phyloP scores from a whole-genome alignment of 192 early-diverging fungal species.

The Linnemannia hyalina region DNA sequence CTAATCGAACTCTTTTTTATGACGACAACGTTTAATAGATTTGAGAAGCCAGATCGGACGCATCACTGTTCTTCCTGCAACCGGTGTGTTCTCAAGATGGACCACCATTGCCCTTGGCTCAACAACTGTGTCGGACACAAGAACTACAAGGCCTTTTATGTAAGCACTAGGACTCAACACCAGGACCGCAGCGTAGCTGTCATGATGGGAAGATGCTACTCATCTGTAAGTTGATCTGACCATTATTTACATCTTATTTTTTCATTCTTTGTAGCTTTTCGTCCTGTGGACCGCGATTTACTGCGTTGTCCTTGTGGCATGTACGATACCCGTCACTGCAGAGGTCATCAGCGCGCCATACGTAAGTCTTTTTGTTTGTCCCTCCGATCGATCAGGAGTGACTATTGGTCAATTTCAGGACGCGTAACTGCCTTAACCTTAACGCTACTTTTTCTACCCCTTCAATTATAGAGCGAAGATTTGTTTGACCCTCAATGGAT shows the following conservation, averaged over 20 bases:
- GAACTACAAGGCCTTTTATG: constrained; percentile 58
- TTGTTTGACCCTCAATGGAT: constrained; percentile 57
- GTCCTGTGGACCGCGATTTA: constrained; percentile 54
- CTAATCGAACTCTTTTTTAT: background rate
- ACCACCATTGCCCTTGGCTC: constrained; percentile 62
- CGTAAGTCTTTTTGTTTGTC: constrained; percentile 11
- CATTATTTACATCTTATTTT: background rate
- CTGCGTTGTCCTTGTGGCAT: constrained; percentile 38
- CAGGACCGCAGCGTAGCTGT: background rate
- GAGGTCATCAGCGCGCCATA: constrained; percentile 28
- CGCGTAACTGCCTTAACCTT: background rate
- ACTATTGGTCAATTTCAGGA: background rate
- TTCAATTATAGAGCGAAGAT: constrained; percentile 22
- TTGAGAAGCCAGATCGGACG: constrained; percentile 59
- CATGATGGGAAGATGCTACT: background rate
- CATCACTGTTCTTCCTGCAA: constrained; percentile 56
- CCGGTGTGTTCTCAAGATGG: constrained; percentile 61
- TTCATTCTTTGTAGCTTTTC: constrained; percentile 35
- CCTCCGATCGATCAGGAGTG: background rate
- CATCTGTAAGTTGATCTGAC: background rate
- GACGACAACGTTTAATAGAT: background rate
- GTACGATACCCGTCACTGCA: constrained; percentile 49
- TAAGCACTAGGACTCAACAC: constrained; percentile 7
- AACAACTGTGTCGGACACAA: constrained; percentile 60
- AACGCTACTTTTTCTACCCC: background rate